Percentiles rank a stretch among this genome's conserved stretches.
Conservation (phyloP, 2,329 filamentous ascomycete genomes). For the Colletotrichum simmondsii region DNA sequence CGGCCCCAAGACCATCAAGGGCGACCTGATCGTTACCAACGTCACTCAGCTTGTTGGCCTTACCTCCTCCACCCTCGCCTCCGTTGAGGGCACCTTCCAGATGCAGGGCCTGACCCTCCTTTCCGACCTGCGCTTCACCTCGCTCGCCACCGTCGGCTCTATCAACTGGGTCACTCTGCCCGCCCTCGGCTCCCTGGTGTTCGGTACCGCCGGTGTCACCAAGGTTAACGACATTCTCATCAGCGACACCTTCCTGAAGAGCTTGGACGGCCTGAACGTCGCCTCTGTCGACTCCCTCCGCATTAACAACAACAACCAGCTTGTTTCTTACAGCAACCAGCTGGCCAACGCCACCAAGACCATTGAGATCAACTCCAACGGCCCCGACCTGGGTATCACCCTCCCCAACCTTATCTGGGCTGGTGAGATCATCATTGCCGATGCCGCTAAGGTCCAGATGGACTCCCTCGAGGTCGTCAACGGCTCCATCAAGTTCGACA, state of each 20-base stretch:
- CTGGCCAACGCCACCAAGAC: conserved; percentile 78
- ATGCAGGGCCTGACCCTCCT: conserved; percentile 77
- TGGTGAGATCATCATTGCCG: conserved; percentile 68
- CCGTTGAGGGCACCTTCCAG: conserved; percentile 77
- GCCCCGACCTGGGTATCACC: conserved; percentile 73
- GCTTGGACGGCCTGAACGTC: conserved; percentile 84
- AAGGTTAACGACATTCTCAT: conserved; percentile 78
- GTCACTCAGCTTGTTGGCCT: conserved; percentile 69
- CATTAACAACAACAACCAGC: conserved; percentile 90
- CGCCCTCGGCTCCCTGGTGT: conserved; percentile 59
- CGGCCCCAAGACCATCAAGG: conserved; percentile 67
- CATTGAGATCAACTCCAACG: conserved; percentile 85
- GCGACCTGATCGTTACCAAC: conserved; percentile 71
- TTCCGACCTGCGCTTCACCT: conserved; percentile 72
- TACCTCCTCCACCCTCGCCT: conserved; percentile 67
- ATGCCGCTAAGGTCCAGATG: conserved; percentile 78
- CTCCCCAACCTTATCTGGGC: conserved; percentile 81
- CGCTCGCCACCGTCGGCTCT: conserved; percentile 71
- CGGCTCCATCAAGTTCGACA: conserved; percentile 85
- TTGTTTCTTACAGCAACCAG: conserved; percentile 80
- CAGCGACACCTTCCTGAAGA: conserved; percentile 85
- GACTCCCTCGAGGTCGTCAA: conserved; percentile 80
- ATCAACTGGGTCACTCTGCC: conserved; percentile 81
- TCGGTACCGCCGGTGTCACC: conserved; percentile 68
- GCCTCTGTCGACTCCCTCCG: conserved; percentile 76